Evolutionary conservation across 2,329 filamentous ascomycete species (phyloP).

Genomic region (Alternaria tenuissima): DNA sequence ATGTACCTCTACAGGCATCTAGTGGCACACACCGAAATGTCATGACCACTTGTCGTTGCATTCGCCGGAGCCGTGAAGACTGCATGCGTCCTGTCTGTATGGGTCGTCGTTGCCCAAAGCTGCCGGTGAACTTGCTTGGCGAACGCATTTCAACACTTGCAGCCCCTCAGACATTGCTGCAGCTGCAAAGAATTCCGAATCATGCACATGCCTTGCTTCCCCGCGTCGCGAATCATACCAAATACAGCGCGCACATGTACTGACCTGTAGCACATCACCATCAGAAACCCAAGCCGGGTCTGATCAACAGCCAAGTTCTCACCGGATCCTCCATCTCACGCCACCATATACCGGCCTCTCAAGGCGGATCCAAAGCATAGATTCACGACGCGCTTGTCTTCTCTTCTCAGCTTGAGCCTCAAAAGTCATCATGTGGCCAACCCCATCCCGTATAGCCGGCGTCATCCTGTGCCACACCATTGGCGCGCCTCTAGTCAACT

Average conservation of each 20-base stretch:
- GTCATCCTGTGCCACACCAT: constrained; percentile 23
- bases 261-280: background rate
- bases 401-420: constrained; percentile 24
- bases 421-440: constrained; percentile 25
- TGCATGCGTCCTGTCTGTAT: background rate
- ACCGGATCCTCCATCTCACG: constrained; percentile 18
- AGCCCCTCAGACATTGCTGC: background rate
- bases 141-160: constrained; percentile 1
- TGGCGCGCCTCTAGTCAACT: constrained; percentile 16
- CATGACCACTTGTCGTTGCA: background rate
- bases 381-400: constrained; percentile 2
- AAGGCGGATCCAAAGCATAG: constrained; percentile 12
- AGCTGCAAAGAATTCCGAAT: too few species aligned
- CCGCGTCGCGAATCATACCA: too few species aligned
- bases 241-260: background rate
- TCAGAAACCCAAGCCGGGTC: background rate
- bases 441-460: constrained; percentile 24
- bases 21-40: background rate
- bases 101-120: constrained; percentile 10
- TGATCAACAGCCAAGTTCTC: constrained; percentile 10
- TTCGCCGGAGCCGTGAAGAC: background rate
- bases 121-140: constrained; percentile 11
- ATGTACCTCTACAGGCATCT: background rate
- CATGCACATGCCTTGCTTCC: too few species aligned
- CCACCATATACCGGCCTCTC: constrained; percentile 5